These are phyloP conservation scores for Psilocybe tampanensis DNA, from an alignment of 768 basidiomycete species.

Conservation along the genomic window DNA sequence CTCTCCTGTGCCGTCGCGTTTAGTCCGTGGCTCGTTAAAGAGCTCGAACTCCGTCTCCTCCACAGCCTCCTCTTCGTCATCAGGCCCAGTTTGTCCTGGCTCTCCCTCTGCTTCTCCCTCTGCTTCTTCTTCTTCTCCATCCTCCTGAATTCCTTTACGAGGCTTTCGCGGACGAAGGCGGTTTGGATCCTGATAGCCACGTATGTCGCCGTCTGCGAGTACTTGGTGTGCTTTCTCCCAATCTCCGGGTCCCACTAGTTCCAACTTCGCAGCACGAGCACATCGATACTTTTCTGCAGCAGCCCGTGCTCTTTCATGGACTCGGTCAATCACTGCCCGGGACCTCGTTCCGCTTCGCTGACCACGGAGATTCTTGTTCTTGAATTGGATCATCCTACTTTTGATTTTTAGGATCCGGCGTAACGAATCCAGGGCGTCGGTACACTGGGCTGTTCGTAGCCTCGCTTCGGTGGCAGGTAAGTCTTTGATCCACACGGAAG, in stretches of 20 bases:
- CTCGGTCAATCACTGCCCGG: slow-evolving; percentile 1
- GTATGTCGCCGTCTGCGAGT: slow-evolving; percentile 13
- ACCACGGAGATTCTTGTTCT: slow-evolving; percentile 6
- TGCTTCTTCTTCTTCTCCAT: not conserved
- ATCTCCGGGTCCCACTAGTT: slow-evolving; percentile 4
- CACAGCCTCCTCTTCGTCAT: not conserved
- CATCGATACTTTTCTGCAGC: slow-evolving; percentile 7
- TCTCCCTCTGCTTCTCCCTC: not conserved
- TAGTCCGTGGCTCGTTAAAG: not conserved
- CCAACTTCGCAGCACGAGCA: slow-evolving; percentile 9
- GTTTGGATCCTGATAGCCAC: slow-evolving; percentile 15
- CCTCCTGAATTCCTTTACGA: slow-evolving; percentile 21
- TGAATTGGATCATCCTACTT: slow-evolving; percentile 5
- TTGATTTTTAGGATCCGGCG: slow-evolving; percentile 10
- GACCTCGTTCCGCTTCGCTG: slow-evolving; percentile 6
- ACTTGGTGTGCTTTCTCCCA: slow-evolving; percentile 13
- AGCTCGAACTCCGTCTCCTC: not conserved
- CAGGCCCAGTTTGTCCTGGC: too few species aligned
- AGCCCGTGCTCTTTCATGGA: slow-evolving; percentile 7
- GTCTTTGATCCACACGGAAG: not conserved
- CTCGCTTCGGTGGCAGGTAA: slow-evolving; percentile 9
- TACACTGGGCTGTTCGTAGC: slow-evolving; percentile 6
- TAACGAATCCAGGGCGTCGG: slow-evolving; percentile 5
- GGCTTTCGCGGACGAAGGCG: not conserved
- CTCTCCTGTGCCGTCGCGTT: slow-evolving; percentile 15